Evolutionary conservation across 163 green algal genomes (phyloP), one percentile per base, ranked within the genome.

Genomic region (Coccomyxa subellipsoidea): DNA sequence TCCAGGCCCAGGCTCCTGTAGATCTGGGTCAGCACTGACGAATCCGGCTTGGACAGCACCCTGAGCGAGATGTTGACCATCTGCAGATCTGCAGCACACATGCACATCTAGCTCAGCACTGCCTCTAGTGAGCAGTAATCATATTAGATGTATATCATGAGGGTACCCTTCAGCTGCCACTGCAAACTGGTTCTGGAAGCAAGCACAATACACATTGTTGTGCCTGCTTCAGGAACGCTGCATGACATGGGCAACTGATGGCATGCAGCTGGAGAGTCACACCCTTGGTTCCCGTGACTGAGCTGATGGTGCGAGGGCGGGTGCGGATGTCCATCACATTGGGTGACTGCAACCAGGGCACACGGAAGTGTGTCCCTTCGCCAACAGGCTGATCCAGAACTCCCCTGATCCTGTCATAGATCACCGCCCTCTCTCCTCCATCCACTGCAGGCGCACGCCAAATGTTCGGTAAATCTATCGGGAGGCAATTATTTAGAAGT

Each of bases 41-140:
- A 87, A n/a, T 96, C 87, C 1, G 97, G 97, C 89, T 97, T 98
- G 78, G 93, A 97, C 38, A 99, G 89, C 39, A 99, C 93, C 9
- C 97, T 89, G 40, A 99, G 87, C 31, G 92, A 97, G 90, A 99
- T 96, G 92, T 99, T 99, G 25, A 99, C 97, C 95, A 99, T 99
- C 91, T 99, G 97, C 66, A 99, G 90, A 89, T 99, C 96, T 98
- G 93, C 81, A 71, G 9, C 76, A 59, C 25, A 80, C 15, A 34
- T 2, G 21, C 12, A 10, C 31, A 37, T 36, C 34, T 25, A 66
- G 34, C 25, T 80, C 75, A 80, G 31, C 4, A 18, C 47, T n/a
- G n/a, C n/a, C n/a, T n/a, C n/a, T n/a, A n/a, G n/a, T n/a, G n/a
- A n/a, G n/a, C n/a, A n/a, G n/a, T n/a, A n/a, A n/a, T n/a, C n/a